Conservation (phyloP, 306 rosid species). For the Amphicarpaea edgeworthii region DNA sequence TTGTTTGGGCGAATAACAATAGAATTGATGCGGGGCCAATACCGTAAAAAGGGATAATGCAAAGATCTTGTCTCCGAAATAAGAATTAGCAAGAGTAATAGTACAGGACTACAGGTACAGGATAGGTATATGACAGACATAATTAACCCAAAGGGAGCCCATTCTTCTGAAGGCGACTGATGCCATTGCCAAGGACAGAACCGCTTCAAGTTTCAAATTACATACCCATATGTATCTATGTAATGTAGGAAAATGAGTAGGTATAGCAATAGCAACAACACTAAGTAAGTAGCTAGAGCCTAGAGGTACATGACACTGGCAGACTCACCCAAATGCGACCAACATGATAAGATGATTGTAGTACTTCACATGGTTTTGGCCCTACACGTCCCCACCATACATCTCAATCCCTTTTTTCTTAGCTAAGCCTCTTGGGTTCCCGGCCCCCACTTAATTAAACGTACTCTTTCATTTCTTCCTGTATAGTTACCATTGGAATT, state of each 20-base stretch:
- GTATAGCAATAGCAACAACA: slow-evolving; percentile 24
- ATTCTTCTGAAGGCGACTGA: slow-evolving; percentile 36
- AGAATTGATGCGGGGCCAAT: not conserved
- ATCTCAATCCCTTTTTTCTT: not conserved
- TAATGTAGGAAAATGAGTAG: not conserved
- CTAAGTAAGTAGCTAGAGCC: no score
- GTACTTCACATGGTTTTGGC: slow-evolving; percentile 51
- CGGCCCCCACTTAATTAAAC: not conserved
- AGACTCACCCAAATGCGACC: slow-evolving; percentile 29
- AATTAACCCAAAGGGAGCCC: slow-evolving; percentile 24
- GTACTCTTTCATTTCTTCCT: not conserved
- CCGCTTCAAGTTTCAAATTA: slow-evolving; percentile 12
- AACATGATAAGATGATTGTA: slow-evolving; percentile 39
- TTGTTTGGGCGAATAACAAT: not conserved
- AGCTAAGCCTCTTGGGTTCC: not conserved
- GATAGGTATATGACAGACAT: slow-evolving; percentile 9
- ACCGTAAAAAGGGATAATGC: not conserved
- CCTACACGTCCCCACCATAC: slow-evolving; percentile 30
- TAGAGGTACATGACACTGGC: not conserved
- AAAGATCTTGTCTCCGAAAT: slow-evolving; percentile 10
- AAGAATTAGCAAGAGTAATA: not conserved
- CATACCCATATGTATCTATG: no score
- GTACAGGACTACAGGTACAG: not conserved
- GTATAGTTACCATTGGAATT: not conserved
- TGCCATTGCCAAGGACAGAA: slow-evolving; percentile 26